phyloP scores from a whole-genome alignment of 371 early-diverging fungal species.

The Syncephalastrum monosporum region DNA sequence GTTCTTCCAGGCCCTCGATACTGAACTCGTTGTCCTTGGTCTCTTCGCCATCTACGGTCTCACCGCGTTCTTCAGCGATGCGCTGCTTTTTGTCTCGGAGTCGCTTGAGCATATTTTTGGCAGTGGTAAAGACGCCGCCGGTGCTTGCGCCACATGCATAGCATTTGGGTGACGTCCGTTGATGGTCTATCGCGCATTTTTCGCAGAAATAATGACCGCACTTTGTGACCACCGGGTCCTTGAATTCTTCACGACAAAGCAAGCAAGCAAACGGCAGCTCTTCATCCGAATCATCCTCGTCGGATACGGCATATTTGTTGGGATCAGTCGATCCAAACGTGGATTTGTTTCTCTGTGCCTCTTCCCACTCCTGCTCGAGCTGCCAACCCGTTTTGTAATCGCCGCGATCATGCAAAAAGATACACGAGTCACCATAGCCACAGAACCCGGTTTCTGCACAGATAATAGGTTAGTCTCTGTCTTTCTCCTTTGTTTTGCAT shows the following conservation, averaged over 20 bases:
- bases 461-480: neutral
- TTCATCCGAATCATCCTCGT: conserved; percentile 59
- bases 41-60: conserved; percentile 32
- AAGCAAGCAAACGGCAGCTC: conserved; percentile 91
- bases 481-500: too few species aligned
- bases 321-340: conserved; percentile 48
- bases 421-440: conserved; percentile 97
- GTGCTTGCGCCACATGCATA: conserved; percentile 86
- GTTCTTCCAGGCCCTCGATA: conserved; percentile 36
- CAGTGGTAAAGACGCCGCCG: conserved; percentile 82
- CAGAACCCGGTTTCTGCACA: conserved; percentile 82
- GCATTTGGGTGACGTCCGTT: conserved; percentile 86
- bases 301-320: conserved; percentile 52
- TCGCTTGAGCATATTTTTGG: conserved; percentile 75
- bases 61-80: conserved; percentile 18
- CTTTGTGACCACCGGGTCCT: conserved; percentile 86
- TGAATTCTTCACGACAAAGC: conserved; percentile 88
- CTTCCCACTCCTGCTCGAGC: conserved; percentile 94
- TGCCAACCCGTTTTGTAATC: conserved; percentile 97
- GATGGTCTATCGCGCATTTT: conserved; percentile 84
- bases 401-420: conserved; percentile 96
- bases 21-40: conserved; percentile 27
- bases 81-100: conserved; percentile 51
- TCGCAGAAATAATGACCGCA: conserved; percentile 97
- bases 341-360: conserved; percentile 66